Base-by-base conservation (phyloP, 2,329 filamentous ascomycete species). In the Ascochyta pisi region DNA sequence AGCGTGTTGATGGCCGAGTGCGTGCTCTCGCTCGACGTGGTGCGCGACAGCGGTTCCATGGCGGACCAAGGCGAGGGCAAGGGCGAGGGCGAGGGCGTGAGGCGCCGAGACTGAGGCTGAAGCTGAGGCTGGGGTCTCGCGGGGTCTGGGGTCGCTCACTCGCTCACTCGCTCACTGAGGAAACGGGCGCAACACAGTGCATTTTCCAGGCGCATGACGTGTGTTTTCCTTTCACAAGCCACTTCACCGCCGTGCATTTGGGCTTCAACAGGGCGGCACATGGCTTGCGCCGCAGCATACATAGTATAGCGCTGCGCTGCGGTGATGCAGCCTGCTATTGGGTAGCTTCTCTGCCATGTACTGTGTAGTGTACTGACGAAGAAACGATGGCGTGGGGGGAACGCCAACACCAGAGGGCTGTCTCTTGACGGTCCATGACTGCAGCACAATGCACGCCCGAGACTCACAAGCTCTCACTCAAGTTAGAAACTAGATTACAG, bases 1-100 rank as follows among this genome's bases (percentile, higher is more conserved):
- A 81, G 78, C 59, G 83, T 79, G 47, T 31, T 43, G 47, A 9
- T 8, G 38, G 19, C 24, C 55, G 81, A 78, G 58, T 85, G 81
- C 68, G 76, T 64, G 66, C 73, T 78, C 55, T 79, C 78, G 26
- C 60, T 61, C 57, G 74, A 76, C 60, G 64, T 57, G 10, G 76
- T 73, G 54, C 75, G 70, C 35, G 69, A 63, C 45, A 77, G 70
- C 48, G 54, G 54, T 62, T 72, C 69, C 70, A 73, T 74, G 60
- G 33, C 35, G 29, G 5, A 19, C 19, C 4, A 10, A 2, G 27
- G 27, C 9, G 27, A 9, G 27, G 27, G 9, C 9, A 8, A 3
- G 9, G 27, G 9, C 27, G 24, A 26, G 29, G 12, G 4, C 13
- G 29, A 12, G 29, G 29, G 4, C 13, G 19, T 19, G 19, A 19